Base-by-base conservation (phyloP, 2,329 filamentous ascomycete species). In the Clarireedia paspali region DNA sequence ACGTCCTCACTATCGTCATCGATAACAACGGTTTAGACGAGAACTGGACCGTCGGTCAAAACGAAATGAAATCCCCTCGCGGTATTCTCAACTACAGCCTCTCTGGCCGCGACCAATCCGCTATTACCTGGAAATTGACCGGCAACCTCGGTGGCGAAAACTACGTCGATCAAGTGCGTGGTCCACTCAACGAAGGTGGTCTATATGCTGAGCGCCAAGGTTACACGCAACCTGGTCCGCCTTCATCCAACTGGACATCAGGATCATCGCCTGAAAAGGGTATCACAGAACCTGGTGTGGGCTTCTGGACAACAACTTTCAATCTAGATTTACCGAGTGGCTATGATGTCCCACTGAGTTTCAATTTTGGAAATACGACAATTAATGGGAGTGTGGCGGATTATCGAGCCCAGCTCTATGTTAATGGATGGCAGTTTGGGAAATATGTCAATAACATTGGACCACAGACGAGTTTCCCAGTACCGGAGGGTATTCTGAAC, bases 351-450 rank as follows among this genome's bases (percentile, higher is more conserved):
- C 83, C 84, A 0, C 64, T 87, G 1, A 75, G 75, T 0, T 84
- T 88, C 62, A 73, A 73, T 1, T 85, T 87, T 66, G 74, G 74
- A 34, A 76, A 76, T 57, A 70, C 70, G 1, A 72, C 73, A 3
- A 42, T 42, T 14, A 20, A 42, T n/a, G 63, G 58, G n/a, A 66
- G 57, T n/a, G 62, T 53, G 40, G 63, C 59, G 27, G 68, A 73
- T 6, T 87, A 85, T 60, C 75, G 87, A 20, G 81, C 76, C 1
- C 78, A 85, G 63, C 70, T 91, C 9, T 91, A 80, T 63, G 82
- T 91, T 44, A 91, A 91, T 63, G 88, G 88, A 1, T 91, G 84
- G 70, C 87, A 91, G 68, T 90, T 84, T 60, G 82, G 81, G 3
- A 84, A 84, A 66, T 84, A 79, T 59, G 59, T 81, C 20, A 84